phyloP scores from a whole-genome alignment of 345 rosid genomes.

The Gossypium ekmanianum region DNA sequence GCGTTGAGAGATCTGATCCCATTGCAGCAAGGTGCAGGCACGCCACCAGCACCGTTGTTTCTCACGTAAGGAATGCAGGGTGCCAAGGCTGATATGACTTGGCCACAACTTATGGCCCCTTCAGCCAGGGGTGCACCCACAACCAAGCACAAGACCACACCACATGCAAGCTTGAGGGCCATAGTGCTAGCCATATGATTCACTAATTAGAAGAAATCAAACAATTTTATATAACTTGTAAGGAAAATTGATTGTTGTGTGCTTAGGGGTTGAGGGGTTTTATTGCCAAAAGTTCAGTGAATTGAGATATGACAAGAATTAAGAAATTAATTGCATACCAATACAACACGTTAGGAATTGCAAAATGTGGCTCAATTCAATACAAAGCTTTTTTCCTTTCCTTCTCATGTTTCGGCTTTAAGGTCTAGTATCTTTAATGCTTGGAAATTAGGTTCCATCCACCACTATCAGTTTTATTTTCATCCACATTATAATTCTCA shows the following conservation, averaged over 20 bases:
- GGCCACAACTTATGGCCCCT: slow-evolving; percentile 41
- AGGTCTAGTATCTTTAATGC: slow-evolving; percentile 1
- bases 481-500: no score
- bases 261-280: neutral
- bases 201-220: neutral
- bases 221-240: neutral
- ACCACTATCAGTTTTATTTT: neutral
- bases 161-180: slow-evolving; percentile 21
- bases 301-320: neutral
- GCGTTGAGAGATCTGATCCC: slow-evolving; percentile 33
- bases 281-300: neutral
- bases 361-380: neutral
- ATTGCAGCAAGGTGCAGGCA: slow-evolving; percentile 36
- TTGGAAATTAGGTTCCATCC: neutral
- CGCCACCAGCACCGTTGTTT: slow-evolving; percentile 2
- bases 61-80: slow-evolving; percentile 36
- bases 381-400: neutral
- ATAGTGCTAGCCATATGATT: slow-evolving; percentile 6
- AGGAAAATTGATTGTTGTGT: neutral
- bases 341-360: neutral
- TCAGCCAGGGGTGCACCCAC: slow-evolving; percentile 22
- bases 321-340: neutral
- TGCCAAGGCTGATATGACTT: slow-evolving; percentile 20
- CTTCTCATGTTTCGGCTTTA: neutral
- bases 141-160: slow-evolving; percentile 17